phyloP scores from a whole-genome alignment of 805 yeast genomes.

The Lipomyces sp. region DNA sequence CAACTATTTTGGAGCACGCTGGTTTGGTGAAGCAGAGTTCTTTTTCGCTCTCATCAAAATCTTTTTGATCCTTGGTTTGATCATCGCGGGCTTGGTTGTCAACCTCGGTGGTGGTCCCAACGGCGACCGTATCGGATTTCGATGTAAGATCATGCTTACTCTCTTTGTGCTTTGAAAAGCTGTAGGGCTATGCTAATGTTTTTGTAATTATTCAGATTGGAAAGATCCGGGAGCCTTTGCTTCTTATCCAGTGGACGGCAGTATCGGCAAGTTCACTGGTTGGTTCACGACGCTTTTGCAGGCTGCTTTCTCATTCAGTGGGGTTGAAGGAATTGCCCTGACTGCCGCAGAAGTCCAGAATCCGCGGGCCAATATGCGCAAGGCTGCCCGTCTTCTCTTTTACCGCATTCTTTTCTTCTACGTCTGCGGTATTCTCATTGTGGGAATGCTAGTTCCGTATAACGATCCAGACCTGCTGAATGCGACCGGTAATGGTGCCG shows the following conservation, averaged over 20 bases:
- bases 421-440: slow-evolving; percentile 70
- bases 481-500: slow-evolving; percentile 67
- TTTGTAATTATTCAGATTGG: slow-evolving; percentile 43
- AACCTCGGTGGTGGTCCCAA: slow-evolving; percentile 75
- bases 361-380: slow-evolving; percentile 71
- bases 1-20: slow-evolving; percentile 47
- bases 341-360: slow-evolving; percentile 76
- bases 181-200: slow-evolving; percentile 15
- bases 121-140: slow-evolving; percentile 69
- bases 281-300: slow-evolving; percentile 61
- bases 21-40: slow-evolving; percentile 48
- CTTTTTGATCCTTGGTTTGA: slow-evolving; percentile 61
- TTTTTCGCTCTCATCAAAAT: slow-evolving; percentile 66
- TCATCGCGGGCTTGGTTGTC: slow-evolving; percentile 58
- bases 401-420: slow-evolving; percentile 64
- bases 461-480: slow-evolving; percentile 58
- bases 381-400: slow-evolving; percentile 73
- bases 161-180: too few species aligned
- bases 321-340: slow-evolving; percentile 83
- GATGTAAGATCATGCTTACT: slow-evolving; percentile 41
- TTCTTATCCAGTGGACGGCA: slow-evolving; percentile 41
- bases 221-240: slow-evolving; percentile 63
- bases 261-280: slow-evolving; percentile 57
- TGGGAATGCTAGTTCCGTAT: slow-evolving; percentile 71
- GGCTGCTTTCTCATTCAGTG: slow-evolving; percentile 72